phyloP scores from a whole-genome alignment of 768 basidiomycete genomes.

The Lactarius trivialis region DNA sequence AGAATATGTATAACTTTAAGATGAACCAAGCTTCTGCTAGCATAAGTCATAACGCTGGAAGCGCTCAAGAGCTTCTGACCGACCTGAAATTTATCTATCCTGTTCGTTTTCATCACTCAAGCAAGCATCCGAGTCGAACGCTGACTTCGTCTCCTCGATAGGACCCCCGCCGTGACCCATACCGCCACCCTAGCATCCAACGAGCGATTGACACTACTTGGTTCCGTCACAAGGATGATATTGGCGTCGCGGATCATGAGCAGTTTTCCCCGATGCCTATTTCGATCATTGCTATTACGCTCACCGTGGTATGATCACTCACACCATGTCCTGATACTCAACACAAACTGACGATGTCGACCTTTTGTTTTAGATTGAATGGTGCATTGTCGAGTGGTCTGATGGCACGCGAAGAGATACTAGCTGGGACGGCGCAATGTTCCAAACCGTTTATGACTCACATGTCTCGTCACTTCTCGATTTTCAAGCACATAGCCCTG shows the following conservation, averaged over 20 bases:
- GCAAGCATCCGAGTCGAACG: not conserved
- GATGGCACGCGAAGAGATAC: not conserved
- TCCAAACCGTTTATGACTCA: not conserved
- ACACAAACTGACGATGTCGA: not conserved
- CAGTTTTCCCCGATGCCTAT: not conserved
- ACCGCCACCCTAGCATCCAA: constrained; percentile 8
- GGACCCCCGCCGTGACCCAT: not conserved
- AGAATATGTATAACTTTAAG: not conserved
- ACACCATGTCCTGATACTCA: not conserved
- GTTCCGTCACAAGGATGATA: constrained; percentile 5
- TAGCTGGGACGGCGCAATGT: not conserved
- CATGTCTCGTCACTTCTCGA: not conserved
- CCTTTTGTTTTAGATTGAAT: not conserved
- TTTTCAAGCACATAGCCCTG: not conserved
- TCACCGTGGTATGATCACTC: not conserved
- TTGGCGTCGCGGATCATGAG: not conserved
- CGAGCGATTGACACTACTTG: not conserved
- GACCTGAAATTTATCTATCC: constrained; percentile 6
- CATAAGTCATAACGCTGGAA: not conserved
- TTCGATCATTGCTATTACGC: not conserved
- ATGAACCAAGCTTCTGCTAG: not conserved
- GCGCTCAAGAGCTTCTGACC: constrained; percentile 3
- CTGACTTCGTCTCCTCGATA: not conserved
- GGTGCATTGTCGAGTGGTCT: not conserved
- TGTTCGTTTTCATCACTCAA: not conserved